A percentile compares a stretch with the other conserved stretches of the same genome.
Evolutionary conservation across 1,284 basidiomycete species (phyloP).

Genomic region (Anthracocystis walkeri): DNA sequence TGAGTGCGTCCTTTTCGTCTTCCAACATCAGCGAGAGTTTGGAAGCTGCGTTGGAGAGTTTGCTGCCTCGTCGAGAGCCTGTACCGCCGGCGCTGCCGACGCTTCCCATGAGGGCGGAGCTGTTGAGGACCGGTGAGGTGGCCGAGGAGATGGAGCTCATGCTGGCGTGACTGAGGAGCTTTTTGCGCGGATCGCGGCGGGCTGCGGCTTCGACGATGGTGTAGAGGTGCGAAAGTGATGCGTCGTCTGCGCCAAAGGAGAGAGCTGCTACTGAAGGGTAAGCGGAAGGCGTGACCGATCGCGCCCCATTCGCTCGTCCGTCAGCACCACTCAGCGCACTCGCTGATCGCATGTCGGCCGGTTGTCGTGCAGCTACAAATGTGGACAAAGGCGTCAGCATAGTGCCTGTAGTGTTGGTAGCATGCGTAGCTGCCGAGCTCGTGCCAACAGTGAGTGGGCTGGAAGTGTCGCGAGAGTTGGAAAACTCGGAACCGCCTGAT

Average conservation of each 20-base stretch:
- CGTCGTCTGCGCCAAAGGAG: slow-evolving; percentile 46
- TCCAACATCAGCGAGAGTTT: slow-evolving; percentile 13
- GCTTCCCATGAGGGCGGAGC: slow-evolving; percentile 5
- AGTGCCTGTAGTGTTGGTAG: slow-evolving; percentile 43
- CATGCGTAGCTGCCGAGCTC: slow-evolving; percentile 36
- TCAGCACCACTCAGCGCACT: slow-evolving; percentile 6
- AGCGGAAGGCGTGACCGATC: slow-evolving; percentile 27
- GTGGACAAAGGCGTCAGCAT: slow-evolving; percentile 52
- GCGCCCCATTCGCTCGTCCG: slow-evolving; percentile 7
- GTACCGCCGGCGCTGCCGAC: background rate
- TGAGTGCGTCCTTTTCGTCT: slow-evolving; percentile 28
- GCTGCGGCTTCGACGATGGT: slow-evolving; percentile 61
- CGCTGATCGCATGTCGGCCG: slow-evolving; percentile 13
- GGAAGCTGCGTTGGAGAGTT: slow-evolving; percentile 19
- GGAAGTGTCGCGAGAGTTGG: slow-evolving; percentile 41
- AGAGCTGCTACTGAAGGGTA: slow-evolving; percentile 33
- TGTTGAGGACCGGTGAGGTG: slow-evolving; percentile 17
- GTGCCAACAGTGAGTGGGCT: slow-evolving; percentile 45
- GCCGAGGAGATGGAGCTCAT: slow-evolving; percentile 25
- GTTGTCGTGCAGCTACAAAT: slow-evolving; percentile 10
- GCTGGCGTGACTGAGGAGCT: slow-evolving; percentile 33
- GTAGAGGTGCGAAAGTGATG: slow-evolving; percentile 57
- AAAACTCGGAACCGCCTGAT: slow-evolving; percentile 45
- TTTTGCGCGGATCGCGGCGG: slow-evolving; percentile 47
- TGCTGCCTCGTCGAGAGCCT: slow-evolving; percentile 28